Conservation (phyloP, 129 eudicot genomes). For the Glebionis coronaria region DNA sequence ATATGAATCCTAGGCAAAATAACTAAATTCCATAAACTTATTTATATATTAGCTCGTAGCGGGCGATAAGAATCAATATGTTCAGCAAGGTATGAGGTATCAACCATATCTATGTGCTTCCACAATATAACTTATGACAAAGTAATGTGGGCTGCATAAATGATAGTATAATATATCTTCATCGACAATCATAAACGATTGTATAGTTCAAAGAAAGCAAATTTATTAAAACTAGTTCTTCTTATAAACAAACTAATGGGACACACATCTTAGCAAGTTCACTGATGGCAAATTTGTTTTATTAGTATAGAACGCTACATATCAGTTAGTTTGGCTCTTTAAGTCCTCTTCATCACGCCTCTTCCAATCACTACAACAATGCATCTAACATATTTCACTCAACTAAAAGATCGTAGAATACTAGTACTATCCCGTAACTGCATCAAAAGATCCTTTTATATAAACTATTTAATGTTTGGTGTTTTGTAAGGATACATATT, state of each 20-base stretch:
- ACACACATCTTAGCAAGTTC: neutral
- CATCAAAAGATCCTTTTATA: neutral
- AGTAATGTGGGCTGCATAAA: too few relatives aligned
- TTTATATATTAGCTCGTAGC: neutral
- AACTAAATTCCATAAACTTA: neutral
- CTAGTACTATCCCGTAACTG: neutral
- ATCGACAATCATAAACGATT: too few relatives aligned
- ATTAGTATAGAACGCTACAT: neutral
- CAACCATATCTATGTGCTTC: neutral
- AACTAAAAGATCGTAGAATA: neutral
- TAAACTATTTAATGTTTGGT: too few relatives aligned
- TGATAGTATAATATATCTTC: too few relatives aligned
- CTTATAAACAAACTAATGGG: neutral
- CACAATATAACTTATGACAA: too few relatives aligned
- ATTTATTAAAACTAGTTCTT: neutral
- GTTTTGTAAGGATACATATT: too few relatives aligned
- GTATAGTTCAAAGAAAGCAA: too few relatives aligned
- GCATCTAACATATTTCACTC: neutral
- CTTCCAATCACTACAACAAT: neutral
- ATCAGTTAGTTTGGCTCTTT: neutral
- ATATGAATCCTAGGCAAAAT: neutral
- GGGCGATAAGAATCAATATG: neutral
- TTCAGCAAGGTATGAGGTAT: neutral
- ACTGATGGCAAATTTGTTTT: neutral
- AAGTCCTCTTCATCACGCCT: conserved; percentile 1